These are phyloP conservation scores for Hortiboletus rubellus DNA, from an alignment of 1,284 basidiomycete genomes.

Conservation along the genomic window DNA sequence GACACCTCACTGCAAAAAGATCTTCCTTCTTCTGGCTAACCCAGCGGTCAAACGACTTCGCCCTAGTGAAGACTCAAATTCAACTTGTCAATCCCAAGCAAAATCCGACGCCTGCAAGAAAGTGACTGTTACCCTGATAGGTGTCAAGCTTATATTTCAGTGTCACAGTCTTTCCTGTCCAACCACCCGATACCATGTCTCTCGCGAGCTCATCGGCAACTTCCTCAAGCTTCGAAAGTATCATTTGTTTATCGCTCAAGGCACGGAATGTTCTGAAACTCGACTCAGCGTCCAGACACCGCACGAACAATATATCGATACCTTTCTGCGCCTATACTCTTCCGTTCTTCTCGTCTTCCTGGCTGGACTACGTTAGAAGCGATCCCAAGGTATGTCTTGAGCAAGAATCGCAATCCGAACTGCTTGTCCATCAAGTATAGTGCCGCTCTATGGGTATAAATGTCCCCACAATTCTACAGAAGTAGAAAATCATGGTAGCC, in stretches of 20 bases:
- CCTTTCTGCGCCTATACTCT: constrained; percentile 90
- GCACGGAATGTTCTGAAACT: constrained; percentile 72
- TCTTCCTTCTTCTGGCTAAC: constrained; percentile 75
- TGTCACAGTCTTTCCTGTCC: constrained; percentile 76
- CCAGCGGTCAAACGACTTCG: constrained; percentile 75
- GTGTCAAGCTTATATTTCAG: constrained; percentile 81
- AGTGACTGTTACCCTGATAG: constrained; percentile 64
- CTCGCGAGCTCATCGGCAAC: constrained; percentile 78
- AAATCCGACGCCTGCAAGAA: background rate
- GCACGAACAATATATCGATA: constrained; percentile 30
- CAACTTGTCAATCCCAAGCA: constrained; percentile 3
- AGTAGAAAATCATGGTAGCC: constrained; percentile 1
- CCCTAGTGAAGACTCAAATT: constrained; percentile 71
- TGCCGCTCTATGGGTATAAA: constrained; percentile 69
- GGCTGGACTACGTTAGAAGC: constrained; percentile 80
- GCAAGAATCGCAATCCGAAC: constrained; percentile 72
- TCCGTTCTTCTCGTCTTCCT: constrained; percentile 73
- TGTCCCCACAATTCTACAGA: constrained; percentile 81
- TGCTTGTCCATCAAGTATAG: constrained; percentile 84
- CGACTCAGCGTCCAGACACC: background rate
- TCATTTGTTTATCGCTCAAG: constrained; percentile 60
- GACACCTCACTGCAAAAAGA: constrained; percentile 62
- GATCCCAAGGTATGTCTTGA: constrained; percentile 81
- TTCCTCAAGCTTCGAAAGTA: constrained; percentile 75
- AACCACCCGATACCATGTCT: constrained; percentile 71